Evolutionary conservation across 225 moss, liverwort and hornwort genomes (phyloP).

Genomic region (Pseudisothecium myosuroides): DNA sequence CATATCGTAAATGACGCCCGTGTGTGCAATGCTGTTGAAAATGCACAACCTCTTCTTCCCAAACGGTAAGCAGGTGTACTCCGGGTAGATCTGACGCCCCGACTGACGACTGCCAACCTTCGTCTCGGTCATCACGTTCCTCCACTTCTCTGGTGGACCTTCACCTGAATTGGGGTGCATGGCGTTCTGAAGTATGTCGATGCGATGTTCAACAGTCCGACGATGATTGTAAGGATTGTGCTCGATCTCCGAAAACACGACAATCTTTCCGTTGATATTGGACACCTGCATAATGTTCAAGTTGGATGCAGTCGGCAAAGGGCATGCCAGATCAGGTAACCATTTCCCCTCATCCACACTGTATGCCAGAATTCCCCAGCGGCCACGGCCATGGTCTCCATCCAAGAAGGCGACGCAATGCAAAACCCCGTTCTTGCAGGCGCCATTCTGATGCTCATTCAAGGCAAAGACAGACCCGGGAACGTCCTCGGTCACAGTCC

Average conservation of each 20-base stretch:
- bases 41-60: constrained; percentile 3
- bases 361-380: not conserved
- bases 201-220: not conserved
- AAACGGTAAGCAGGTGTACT: not conserved
- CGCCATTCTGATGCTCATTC: constrained; percentile 4
- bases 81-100: not conserved
- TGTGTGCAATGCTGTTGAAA: constrained; percentile 15
- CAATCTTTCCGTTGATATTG: not conserved
- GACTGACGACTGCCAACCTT: not conserved
- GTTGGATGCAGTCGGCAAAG: not conserved
- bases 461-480: not conserved
- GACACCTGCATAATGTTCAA: not conserved
- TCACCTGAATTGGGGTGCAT: not conserved
- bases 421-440: not conserved
- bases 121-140: not conserved
- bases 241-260: constrained; percentile 2
- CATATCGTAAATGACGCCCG: constrained; percentile 1
- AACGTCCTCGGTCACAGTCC: not conserved
- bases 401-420: constrained; percentile 4
- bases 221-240: not conserved
- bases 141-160: not conserved
- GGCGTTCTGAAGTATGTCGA: not conserved
- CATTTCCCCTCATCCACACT: not conserved
- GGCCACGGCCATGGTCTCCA: not conserved
- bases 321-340: not conserved